Base-by-base conservation (phyloP, 1,284 basidiomycete genomes). In the Tilletia setariae region DNA sequence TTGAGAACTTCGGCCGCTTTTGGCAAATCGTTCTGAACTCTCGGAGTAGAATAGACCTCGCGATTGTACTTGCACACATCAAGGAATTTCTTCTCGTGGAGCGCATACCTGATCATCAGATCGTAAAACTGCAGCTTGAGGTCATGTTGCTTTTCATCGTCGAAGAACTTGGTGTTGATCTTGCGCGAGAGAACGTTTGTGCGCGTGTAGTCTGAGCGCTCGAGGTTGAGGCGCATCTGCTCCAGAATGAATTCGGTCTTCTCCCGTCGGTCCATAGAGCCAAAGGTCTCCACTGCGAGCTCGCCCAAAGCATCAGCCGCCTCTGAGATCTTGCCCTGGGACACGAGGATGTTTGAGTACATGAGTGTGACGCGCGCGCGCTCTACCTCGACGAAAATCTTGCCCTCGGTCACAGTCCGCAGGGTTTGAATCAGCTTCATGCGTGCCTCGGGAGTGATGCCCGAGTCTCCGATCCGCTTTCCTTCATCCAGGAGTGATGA, bases 201-300 rank as follows among this genome's bases (percentile, higher is more conserved):
- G 82, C 93, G 92, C 13, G 91, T 88, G 91, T 94, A 98, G 80
- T 98, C 86, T 19, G 83, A 84, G 30, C 85, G 82, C 89, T 70
- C 88, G 84, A 84, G 93, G 89, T 79, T 93, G 88, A 98, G 84
- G 65, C 96, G 87, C 94, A 98, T 98, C 84, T 98, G 96, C 84
- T 98, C 95, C 51, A 98, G 85, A 75, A 99, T 92, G 80, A 99
- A 98, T 81, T 98, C 93, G 11, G 93, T 96, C 87, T 99, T 99
- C 84, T 99, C 96, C 77, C 92, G 86, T 72, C 94, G 89, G 76
- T 97, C 93, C 95, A 99, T 98, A 15, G 91, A 93, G 28, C 94
- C 96, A 82, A 98, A 99, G 1, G 96, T 98, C 85, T 99, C 96
- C 56, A 98, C 94, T 84, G 97, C 94, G 0, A 99, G 88, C 67